A percentile compares a stretch with the other conserved stretches of the same genome.
Conservation (phyloP, 495 filamentous ascomycete species). For the Penicillium macrosclerotiorum region DNA sequence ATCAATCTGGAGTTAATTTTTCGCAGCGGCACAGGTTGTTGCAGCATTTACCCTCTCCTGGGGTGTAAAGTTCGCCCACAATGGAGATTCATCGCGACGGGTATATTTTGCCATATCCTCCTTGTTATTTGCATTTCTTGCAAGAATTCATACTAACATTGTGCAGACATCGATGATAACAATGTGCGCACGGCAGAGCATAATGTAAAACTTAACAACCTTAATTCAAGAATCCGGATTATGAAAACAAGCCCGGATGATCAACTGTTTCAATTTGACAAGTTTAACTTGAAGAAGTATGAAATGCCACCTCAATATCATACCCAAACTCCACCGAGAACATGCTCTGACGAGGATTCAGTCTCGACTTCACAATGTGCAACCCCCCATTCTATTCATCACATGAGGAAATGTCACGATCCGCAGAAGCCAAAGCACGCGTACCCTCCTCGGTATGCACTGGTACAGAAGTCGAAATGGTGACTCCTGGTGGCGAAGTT, state of each 20-base stretch:
- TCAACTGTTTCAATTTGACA: constrained; percentile 55
- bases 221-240: constrained; percentile 65
- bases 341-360: too few relatives aligned
- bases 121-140: background rate
- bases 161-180: constrained; percentile 72
- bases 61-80: constrained; percentile 62
- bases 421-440: constrained; percentile 61
- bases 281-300: constrained; percentile 51
- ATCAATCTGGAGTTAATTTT: constrained; percentile 1
- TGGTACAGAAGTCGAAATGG: constrained; percentile 81
- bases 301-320: background rate
- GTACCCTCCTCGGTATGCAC: constrained; percentile 79
- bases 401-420: constrained; percentile 60
- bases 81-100: constrained; percentile 75
- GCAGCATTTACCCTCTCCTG: constrained; percentile 85
- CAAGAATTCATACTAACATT: constrained; percentile 3
- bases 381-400: constrained; percentile 94
- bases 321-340: too few relatives aligned
- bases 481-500: constrained; percentile 79
- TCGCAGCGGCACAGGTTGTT: constrained; percentile 76
- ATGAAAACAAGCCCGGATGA: constrained; percentile 50
- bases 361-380: constrained; percentile 86
- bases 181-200: constrained; percentile 61
- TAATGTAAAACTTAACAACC: constrained; percentile 63
- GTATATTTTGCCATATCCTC: constrained; percentile 35